A percentile compares a stretch with the other conserved stretches of the same genome.
Evolutionary conservation across 106 monocot genomes (phyloP).

Genomic region (Ottelia alismoides): DNA sequence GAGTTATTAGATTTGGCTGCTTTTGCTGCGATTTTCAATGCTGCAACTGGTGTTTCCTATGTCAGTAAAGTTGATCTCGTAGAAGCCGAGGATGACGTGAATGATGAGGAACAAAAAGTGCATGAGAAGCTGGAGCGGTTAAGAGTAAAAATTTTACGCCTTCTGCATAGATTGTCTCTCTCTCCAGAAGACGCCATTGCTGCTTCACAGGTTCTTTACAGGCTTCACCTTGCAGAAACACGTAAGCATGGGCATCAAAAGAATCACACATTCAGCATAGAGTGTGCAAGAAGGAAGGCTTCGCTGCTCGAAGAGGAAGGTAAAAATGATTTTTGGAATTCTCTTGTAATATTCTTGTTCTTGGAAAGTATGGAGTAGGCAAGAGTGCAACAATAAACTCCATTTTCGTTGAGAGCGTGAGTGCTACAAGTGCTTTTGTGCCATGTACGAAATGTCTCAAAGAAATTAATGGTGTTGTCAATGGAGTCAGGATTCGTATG

Average conservation of each 20-base stretch:
- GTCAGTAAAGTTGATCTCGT: not conserved
- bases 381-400: constrained; percentile 91
- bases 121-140: constrained; percentile 76
- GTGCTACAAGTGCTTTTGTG: constrained; percentile 48
- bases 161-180: constrained; percentile 59
- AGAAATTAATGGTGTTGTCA: constrained; percentile 47
- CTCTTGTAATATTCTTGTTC: constrained; percentile 73
- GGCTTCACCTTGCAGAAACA: constrained; percentile 64
- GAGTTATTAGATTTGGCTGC: constrained; percentile 54
- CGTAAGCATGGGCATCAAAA: constrained; percentile 44
- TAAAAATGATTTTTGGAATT: constrained; percentile 56
- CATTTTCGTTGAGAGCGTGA: constrained; percentile 58
- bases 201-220: constrained; percentile 59
- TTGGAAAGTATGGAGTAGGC: constrained; percentile 90
- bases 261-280: constrained; percentile 27
- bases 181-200: constrained; percentile 75
- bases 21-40: constrained; percentile 59
- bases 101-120: constrained; percentile 59
- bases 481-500: constrained; percentile 67
- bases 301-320: constrained; percentile 43
- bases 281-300: constrained; percentile 50
- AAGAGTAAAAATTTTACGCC: constrained; percentile 73
- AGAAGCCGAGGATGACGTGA: constrained; percentile 34
- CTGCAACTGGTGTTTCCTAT: constrained; percentile 39
- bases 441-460: constrained; percentile 42